Evolutionary conservation across 1,139 yeast genomes (phyloP), one percentile per base, ranked within the genome.

Genomic region (Suzukiozyma palmioleophila): DNA sequence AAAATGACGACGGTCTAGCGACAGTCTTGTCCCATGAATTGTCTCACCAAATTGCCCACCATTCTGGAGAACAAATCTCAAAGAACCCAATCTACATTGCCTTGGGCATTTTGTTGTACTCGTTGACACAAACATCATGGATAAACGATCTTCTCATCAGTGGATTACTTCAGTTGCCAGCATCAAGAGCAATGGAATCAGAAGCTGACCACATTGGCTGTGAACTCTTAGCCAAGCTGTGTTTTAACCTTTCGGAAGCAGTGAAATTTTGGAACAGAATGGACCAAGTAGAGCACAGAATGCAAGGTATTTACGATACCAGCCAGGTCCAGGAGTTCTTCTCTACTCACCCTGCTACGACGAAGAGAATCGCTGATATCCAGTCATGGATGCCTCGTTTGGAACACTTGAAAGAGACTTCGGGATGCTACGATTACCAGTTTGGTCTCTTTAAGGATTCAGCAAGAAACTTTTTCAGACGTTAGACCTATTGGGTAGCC

Each of bases 121-220:
- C 54, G 51, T 56, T 57, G 43, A 66, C 60, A 18, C 71, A 53
- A 26, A 56, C 50, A 43, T 40, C 52, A 8, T 50, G 75, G 32
- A 56, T 84, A 41, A 79, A 77, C 50, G 73, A 75, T 40, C 49
- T 84, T 34, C 52, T 88, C 29, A 65, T 85, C 16, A 73, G 74
- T 25, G 74, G 89, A 0, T 59, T 81, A 24, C 59, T 90, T 35
- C 76, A 79, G 47, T 76, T 84, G 75, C 97, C 97, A 0, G 86
- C 95, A 0, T 84, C 95, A 1, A 71, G 98, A 52, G 88, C 79
- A 48, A 87, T 87, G 95, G 99, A 92, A 60, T 77, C 89, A 0
- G 98, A 92, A 58, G 98, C 98, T 0, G 98, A 92, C 57, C 82
- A 82, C 51, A 90, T 92, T 31, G 99, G 99, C 0, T 69, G 94